Conservation (phyloP, 73 alveolate species). For the Stentor coeruleus region DNA sequence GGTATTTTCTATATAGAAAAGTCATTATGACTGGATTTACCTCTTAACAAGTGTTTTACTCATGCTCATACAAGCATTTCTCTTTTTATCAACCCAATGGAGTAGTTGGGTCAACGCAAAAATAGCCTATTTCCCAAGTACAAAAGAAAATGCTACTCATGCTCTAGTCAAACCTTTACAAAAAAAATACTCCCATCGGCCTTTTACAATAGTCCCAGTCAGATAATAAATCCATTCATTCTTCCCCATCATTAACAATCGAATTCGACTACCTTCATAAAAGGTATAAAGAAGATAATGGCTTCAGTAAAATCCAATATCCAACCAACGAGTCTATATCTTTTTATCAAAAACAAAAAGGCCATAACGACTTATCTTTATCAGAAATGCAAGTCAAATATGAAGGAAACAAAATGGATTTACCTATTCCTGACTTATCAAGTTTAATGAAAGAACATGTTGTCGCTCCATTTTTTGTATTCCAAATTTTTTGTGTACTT, state of each 20-base stretch:
- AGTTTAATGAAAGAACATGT: slow-evolving; percentile 76
- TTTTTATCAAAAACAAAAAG: slow-evolving; percentile 50
- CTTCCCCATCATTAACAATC: background rate
- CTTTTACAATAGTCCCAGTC: slow-evolving; percentile 7
- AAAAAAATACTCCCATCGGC: slow-evolving; percentile 11
- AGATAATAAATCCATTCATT: too few relatives aligned
- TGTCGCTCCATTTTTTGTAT: slow-evolving; percentile 96
- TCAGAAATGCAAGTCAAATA: slow-evolving; percentile 51
- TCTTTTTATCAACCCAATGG: slow-evolving; percentile 4
- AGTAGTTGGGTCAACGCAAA: background rate
- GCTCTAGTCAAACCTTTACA: background rate
- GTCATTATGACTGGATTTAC: background rate
- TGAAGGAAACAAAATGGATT: slow-evolving; percentile 75
- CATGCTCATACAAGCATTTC: background rate
- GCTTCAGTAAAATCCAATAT: slow-evolving; percentile 55
- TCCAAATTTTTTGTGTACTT: slow-evolving; percentile 89
- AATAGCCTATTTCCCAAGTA: background rate
- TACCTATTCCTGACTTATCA: slow-evolving; percentile 80
- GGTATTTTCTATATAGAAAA: background rate
- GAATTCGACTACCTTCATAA: slow-evolving; percentile 63
- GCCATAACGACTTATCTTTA: slow-evolving; percentile 38
- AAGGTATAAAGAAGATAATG: slow-evolving; percentile 48
- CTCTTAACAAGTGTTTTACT: background rate
- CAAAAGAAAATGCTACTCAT: background rate
- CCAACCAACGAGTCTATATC: slow-evolving; percentile 46